Conservation (phyloP, 768 basidiomycete genomes). For the Boletus sp. region DNA sequence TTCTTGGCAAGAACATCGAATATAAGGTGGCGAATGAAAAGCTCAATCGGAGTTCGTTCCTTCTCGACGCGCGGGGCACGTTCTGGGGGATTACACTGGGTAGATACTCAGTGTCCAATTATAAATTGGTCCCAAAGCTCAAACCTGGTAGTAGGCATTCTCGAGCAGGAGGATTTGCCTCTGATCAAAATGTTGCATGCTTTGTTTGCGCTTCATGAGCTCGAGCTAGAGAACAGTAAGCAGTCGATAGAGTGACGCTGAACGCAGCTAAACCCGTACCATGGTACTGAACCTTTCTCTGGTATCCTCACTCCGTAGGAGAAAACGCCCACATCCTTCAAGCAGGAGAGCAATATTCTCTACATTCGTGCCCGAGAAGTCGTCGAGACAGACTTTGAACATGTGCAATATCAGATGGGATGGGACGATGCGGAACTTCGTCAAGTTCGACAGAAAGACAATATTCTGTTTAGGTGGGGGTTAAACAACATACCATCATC, state of each 20-base stretch:
- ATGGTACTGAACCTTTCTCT: conserved; percentile 83
- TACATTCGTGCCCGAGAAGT: conserved; percentile 88
- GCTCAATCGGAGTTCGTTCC: conserved; percentile 79
- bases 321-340: conserved; percentile 91
- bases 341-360: conserved; percentile 90
- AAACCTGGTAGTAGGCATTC: conserved; percentile 96
- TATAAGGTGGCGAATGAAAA: conserved; percentile 95
- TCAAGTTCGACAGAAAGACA: conserved; percentile 83
- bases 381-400: conserved; percentile 96
- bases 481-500: not conserved
- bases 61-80: conserved; percentile 84
- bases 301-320: conserved; percentile 86
- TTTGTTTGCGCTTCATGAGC: conserved; percentile 93
- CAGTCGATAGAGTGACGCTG: not conserved
- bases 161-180: conserved; percentile 87
- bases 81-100: conserved; percentile 94
- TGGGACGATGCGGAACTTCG: conserved; percentile 94
- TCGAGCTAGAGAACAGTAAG: conserved; percentile 62
- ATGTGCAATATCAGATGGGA: conserved; percentile 90
- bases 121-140: conserved; percentile 1
- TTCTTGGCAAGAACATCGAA: conserved; percentile 91
- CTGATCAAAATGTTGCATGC: conserved; percentile 89
- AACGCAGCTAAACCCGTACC: conserved; percentile 44
- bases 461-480: conserved; percentile 62
- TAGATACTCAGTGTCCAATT: conserved; percentile 7